Percentiles rank a stretch among this genome's conserved stretches.
These are phyloP conservation scores for Clavispora fructus DNA, from an alignment of 805 yeast species.

Conservation along the genomic window DNA sequence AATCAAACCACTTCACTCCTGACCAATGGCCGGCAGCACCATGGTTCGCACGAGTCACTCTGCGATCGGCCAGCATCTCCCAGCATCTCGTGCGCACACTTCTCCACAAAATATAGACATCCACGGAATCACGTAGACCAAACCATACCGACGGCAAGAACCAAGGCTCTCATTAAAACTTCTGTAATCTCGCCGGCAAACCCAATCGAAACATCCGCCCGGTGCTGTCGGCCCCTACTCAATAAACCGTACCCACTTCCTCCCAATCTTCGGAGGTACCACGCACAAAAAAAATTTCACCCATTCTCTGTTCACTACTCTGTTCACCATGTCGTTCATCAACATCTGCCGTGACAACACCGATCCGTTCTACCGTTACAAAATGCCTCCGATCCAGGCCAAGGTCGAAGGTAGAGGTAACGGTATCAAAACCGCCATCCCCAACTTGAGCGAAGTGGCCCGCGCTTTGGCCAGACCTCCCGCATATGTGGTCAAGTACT, in stretches of 20 bases:
- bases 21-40: too few species aligned
- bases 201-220: too few species aligned
- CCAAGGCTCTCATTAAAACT: too few species aligned
- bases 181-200: too few species aligned
- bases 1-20: too few species aligned
- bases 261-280: neutral
- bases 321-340: constrained; percentile 70
- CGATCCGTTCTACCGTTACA: constrained; percentile 98
- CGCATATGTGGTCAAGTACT: constrained; percentile 84
- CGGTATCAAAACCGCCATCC: constrained; percentile 94
- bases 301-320: neutral
- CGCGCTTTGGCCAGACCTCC: constrained; percentile 93
- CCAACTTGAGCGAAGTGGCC: constrained; percentile 88
- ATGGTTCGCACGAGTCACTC: too few species aligned
- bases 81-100: too few species aligned
- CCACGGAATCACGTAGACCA: too few species aligned
- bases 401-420: constrained; percentile 98
- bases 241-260: neutral
- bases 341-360: constrained; percentile 95
- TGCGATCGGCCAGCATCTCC: too few species aligned
- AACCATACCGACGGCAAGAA: too few species aligned
- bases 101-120: too few species aligned
- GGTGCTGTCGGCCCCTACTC: too few species aligned
- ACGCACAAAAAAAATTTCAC: constrained; percentile 1
- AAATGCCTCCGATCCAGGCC: constrained; percentile 97